Evolutionary conservation across 2,329 filamentous ascomycete genomes (phyloP).

Genomic region (Berkeleyomyces basicola): DNA sequence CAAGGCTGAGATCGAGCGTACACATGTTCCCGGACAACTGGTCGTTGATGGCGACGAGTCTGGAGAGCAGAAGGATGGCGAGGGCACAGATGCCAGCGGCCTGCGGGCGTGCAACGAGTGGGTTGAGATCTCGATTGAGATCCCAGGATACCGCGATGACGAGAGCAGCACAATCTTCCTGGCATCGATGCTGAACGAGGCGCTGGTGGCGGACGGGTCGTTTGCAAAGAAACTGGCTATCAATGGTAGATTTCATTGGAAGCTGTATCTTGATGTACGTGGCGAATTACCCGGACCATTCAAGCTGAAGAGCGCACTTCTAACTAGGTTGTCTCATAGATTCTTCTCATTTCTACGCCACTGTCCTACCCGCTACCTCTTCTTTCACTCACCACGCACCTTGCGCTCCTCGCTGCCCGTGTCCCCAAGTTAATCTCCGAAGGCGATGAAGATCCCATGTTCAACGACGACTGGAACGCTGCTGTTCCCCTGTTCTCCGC

Average conservation of each 20-base stretch:
- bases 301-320: not conserved
- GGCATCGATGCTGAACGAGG: slow-evolving; percentile 75
- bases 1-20: slow-evolving; percentile 85
- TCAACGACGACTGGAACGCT: slow-evolving; percentile 94
- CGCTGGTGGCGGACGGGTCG: slow-evolving; percentile 55
- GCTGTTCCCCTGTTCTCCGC: slow-evolving; percentile 58
- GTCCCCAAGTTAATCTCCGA: slow-evolving; percentile 76
- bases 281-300: not conserved
- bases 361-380: slow-evolving; percentile 86
- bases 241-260: slow-evolving; percentile 89
- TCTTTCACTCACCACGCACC: slow-evolving; percentile 80
- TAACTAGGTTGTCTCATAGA: slow-evolving; percentile 33
- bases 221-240: slow-evolving; percentile 64
- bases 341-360: slow-evolving; percentile 82
- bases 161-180: slow-evolving; percentile 79
- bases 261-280: slow-evolving; percentile 81
- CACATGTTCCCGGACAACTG: slow-evolving; percentile 21
- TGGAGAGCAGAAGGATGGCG: slow-evolving; percentile 21
- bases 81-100: slow-evolving; percentile 22
- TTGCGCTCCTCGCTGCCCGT: slow-evolving; percentile 76
- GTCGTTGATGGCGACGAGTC: slow-evolving; percentile 18
- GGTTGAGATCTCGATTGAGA: slow-evolving; percentile 83
- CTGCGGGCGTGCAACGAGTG: slow-evolving; percentile 43
- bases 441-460: slow-evolving; percentile 87
- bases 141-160: slow-evolving; percentile 80